Evolutionary conservation across 371 early-diverging fungal genomes (phyloP).

Genomic region (Fennellomyces sp.): DNA sequence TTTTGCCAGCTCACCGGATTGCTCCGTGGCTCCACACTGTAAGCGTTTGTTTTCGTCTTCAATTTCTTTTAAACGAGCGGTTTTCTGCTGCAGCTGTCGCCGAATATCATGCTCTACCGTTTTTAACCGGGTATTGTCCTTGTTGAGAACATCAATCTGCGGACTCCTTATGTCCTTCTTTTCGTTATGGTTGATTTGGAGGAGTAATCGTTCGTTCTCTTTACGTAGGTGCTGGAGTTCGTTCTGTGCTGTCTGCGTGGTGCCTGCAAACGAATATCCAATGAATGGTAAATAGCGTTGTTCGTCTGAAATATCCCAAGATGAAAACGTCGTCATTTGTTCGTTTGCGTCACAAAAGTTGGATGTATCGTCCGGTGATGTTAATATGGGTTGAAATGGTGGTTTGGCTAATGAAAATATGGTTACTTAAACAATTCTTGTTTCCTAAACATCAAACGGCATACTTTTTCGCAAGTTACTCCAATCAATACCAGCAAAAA

Average conservation of each 20-base stretch:
- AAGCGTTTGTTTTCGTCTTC: background rate
- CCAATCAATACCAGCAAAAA: conserved; percentile 86
- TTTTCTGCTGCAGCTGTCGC: background rate
- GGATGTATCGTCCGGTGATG: conserved; percentile 83
- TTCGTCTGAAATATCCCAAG: conserved; percentile 32
- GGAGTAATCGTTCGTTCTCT: background rate
- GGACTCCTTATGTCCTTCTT: background rate
- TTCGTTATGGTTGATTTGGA: background rate
- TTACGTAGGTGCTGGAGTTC: background rate
- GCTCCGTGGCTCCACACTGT: too few relatives aligned
- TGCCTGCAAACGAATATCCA: conserved; percentile 71
- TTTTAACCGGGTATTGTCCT: background rate
- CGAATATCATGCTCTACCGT: background rate
- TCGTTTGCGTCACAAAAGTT: conserved; percentile 82
- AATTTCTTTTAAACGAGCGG: too few relatives aligned
- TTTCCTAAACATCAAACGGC: background rate
- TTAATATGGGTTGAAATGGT: conserved; percentile 83
- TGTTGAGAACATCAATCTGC: background rate
- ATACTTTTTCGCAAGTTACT: conserved; percentile 53
- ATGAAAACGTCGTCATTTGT: conserved; percentile 30
- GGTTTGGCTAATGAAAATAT: conserved; percentile 59
- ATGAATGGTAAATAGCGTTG: conserved; percentile 80
- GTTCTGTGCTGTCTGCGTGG: background rate
- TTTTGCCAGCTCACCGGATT: background rate
- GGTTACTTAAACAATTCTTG: too few relatives aligned